Conservation (phyloP, 306 rosid genomes). For the Astragalus membranaceus region DNA sequence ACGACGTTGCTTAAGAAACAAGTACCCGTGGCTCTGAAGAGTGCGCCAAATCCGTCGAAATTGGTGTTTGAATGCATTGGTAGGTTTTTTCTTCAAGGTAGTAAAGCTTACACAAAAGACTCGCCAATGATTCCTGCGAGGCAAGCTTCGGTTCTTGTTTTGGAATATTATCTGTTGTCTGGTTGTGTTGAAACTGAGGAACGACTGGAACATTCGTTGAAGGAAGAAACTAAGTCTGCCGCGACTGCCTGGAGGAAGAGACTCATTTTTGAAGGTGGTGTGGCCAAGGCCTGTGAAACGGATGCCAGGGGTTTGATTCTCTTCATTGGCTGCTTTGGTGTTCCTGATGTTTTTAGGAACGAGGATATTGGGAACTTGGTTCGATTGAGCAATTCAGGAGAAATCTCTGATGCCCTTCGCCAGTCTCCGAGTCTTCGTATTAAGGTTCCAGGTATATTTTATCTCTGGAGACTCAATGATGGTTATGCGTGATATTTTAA, state of each 20-base stretch:
- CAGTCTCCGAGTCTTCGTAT: slow-evolving; percentile 21
- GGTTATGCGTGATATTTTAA: background rate
- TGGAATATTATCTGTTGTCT: slow-evolving; percentile 49
- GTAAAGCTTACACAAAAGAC: slow-evolving; percentile 34
- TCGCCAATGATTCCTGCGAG: slow-evolving; percentile 44
- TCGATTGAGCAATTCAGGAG: slow-evolving; percentile 28
- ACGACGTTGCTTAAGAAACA: slow-evolving; percentile 21
- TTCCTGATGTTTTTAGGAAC: slow-evolving; percentile 30
- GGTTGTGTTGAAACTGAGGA: slow-evolving; percentile 23
- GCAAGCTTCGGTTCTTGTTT: slow-evolving; percentile 34
- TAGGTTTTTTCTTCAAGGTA: slow-evolving; percentile 53
- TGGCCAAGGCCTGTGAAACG: slow-evolving; percentile 29
- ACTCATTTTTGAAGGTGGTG: slow-evolving; percentile 39
- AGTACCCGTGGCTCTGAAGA: slow-evolving; percentile 40
- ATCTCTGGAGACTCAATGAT: background rate
- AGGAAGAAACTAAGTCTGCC: slow-evolving; percentile 32
- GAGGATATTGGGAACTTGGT: slow-evolving; percentile 41
- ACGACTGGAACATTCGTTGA: slow-evolving; percentile 16
- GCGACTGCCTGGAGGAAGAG: slow-evolving; percentile 53
- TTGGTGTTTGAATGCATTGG: slow-evolving; percentile 57
- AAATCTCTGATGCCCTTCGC: slow-evolving; percentile 34
- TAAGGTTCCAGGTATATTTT: slow-evolving; percentile 31
- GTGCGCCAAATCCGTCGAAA: slow-evolving; percentile 36
- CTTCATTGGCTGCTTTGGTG: slow-evolving; percentile 44
- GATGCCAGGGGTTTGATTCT: slow-evolving; percentile 62